A percentile compares a stretch with the other conserved stretches of the same genome.
Conservation (phyloP, 306 rosid genomes). For the Potentilla sterilis region DNA sequence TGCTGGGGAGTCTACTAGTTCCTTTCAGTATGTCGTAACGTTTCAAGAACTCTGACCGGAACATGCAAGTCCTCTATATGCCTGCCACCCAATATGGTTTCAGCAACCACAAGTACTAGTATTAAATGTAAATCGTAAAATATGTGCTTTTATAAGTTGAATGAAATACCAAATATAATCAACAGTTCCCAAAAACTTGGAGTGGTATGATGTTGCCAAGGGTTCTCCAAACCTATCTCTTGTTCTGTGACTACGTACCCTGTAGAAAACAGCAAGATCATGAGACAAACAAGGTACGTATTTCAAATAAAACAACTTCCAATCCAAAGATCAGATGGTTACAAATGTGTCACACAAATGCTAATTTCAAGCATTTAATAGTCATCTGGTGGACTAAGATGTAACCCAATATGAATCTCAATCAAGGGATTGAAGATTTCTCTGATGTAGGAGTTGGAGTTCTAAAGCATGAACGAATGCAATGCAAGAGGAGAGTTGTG, state of each 20-base stretch:
- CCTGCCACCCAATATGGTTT: conserved; percentile 43
- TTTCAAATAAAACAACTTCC: not conserved
- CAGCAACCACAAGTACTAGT: conserved; percentile 18
- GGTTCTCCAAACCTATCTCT: conserved; percentile 86
- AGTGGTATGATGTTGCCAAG: conserved; percentile 89
- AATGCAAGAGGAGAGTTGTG: conserved; percentile 7
- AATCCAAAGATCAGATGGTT: not conserved
- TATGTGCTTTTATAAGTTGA: conserved; percentile 1
- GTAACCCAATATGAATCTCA: not conserved
- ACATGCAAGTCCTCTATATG: conserved; percentile 62
- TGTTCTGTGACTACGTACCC: conserved; percentile 59
- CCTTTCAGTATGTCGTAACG: conserved; percentile 63
- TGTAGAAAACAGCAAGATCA: conserved; percentile 23
- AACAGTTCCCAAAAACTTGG: conserved; percentile 92
- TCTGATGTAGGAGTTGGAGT: conserved; percentile 18
- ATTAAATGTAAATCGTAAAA: conserved; percentile 14
- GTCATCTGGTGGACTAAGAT: not conserved
- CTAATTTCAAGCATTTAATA: not conserved
- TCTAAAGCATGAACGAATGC: not conserved
- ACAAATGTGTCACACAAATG: not conserved
- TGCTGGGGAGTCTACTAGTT: conserved; percentile 75
- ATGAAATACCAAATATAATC: conserved; percentile 84
- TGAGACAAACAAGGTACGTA: not conserved
- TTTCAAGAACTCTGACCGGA: conserved; percentile 86
- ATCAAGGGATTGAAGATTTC: conserved; percentile 9